Evolutionary conservation across 2,329 filamentous ascomycete genomes (phyloP), one percentile per base, ranked within the genome.

Genomic region (Parafenestella ontariensis): DNA sequence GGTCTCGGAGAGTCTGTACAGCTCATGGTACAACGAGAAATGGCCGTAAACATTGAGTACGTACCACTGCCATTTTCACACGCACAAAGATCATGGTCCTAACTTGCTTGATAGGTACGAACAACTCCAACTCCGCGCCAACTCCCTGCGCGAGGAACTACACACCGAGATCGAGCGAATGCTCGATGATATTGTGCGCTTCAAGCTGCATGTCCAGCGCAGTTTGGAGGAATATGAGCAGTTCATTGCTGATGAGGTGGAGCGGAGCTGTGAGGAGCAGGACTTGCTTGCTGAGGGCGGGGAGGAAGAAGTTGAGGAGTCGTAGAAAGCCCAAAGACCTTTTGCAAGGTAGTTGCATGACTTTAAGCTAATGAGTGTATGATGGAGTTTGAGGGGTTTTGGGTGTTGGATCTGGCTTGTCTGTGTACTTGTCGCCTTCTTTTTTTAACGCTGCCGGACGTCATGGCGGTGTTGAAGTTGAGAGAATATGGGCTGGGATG

Each of bases 201-300:
- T 99, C 85, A 99, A 99, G 80, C 91, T 99, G 61, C 93, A 98
- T 71, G 83, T 99, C 46, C 95, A 99, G 76, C 93, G 92, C 79
- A 89, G 87, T 54, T 81, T 99, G 49, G 94, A 97, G 73, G 91
- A 95, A 70, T 98, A 96, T 75, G 95, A 99, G 78, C 87, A 88
- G 51, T 96, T 97, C 72, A 92, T 97, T 6, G 89, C 91, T 2
- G 91, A 96, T 62, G 94, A 98, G 78, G 87, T 97, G n/a, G 91
- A 96, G 79, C 70, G 69, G 39, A 82, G 83, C 66, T 84, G 79
- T 66, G 77, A 78, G 60, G 83, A 83, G 67, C 69, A 84, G 58
- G 80, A 80, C 46, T 55, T 61, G 46, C 54, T 78, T 13, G 59
- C 61, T 10, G 55, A 53, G 10, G 64, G 61, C 63, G 66, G 71